These are phyloP conservation scores for Gynostemma pentaphyllum DNA, from an alignment of 306 rosid species.

Conservation along the genomic window DNA sequence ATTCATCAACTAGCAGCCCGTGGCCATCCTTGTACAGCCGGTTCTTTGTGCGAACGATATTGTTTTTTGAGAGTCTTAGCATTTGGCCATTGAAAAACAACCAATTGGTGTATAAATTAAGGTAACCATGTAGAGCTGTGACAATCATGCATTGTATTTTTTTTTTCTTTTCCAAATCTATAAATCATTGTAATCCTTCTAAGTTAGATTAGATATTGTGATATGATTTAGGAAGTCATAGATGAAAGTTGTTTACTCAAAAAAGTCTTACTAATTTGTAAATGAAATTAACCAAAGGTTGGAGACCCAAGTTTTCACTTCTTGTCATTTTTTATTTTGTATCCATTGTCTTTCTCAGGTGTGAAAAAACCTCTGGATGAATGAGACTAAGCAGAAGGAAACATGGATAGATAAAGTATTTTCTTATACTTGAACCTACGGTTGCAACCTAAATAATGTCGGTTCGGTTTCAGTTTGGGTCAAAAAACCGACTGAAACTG, in stretches of 20 bases:
- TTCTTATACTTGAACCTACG: too few relatives aligned
- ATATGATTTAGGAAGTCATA: slow-evolving; percentile 19
- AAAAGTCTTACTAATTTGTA: slow-evolving; percentile 26
- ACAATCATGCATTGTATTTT: slow-evolving; percentile 12
- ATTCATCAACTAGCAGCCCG: slow-evolving; percentile 15
- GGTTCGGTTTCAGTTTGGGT: too few relatives aligned
- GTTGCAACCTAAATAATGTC: too few relatives aligned
- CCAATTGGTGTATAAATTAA: slow-evolving; percentile 20
- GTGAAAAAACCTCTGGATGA: neutral
- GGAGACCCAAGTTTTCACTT: slow-evolving; percentile 12
- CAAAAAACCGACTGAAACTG: too few relatives aligned
- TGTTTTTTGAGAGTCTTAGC: slow-evolving; percentile 18
- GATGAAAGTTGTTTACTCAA: slow-evolving; percentile 17
- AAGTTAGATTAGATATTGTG: slow-evolving; percentile 22
- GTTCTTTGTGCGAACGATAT: slow-evolving; percentile 18
- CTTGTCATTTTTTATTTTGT: slow-evolving; percentile 12
- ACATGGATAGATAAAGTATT: too few relatives aligned
- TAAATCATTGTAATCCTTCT: slow-evolving; percentile 1
- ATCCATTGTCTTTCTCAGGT: neutral
- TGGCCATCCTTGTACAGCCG: slow-evolving; percentile 26
- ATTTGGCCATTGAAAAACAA: slow-evolving; percentile 19
- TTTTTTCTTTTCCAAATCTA: neutral
- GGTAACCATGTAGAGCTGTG: slow-evolving; percentile 20
- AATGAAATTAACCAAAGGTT: slow-evolving; percentile 22
- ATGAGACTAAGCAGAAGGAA: too few relatives aligned